Evolutionary conservation across 139 green algal species (phyloP), one percentile per base, ranked within the genome.

Genomic region (Closterium sp.): DNA sequence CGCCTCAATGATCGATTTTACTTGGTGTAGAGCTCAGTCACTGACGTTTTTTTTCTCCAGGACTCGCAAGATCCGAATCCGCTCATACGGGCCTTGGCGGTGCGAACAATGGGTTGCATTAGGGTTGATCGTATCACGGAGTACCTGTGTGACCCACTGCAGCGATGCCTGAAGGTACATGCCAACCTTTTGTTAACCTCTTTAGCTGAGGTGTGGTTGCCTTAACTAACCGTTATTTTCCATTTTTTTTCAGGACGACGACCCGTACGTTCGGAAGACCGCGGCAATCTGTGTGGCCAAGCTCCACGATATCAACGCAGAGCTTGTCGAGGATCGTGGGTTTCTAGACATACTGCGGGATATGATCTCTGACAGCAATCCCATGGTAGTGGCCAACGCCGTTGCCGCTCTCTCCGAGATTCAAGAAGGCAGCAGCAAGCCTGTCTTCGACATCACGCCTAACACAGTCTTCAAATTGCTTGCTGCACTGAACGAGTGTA

Each of bases 21-120:
- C 62, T 79, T 79, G 13, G 62, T 79, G 62, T 79, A 79, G 62
- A 13, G 62, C 62, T 13, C 62, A 24, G 19, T 2, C 62, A 79
- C 62, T 79, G 62, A 79, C 62, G 27, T 79, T 79, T 79, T 0
- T 79, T 27, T 79, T 87, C 30, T 90, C 45, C 96, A 98, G 97
- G 98, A 99, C 95, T 97, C 98, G 2, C 97, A 99, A 95, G 98
- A 99, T 93, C 97, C 97, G 38, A 99, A 99, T 94, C 98, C 98
- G 0, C 95, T 99, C 10, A 99, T 99, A 73, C 95, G 98, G 21
- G 97, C 98, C 0, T 95, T 99, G 88, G 98, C 98, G 42, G 98
- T 99, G 34, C 95, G 98, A 79, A 99, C 98, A 17, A 99, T 99
- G 98, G 98, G 98, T 34, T 99, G 98, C 97, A 99, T 99, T 92